Percentiles rank a stretch among this genome's conserved stretches.
Conservation (phyloP, 2,329 filamentous ascomycete species). For the Pyrenophora tritici-repentis region DNA sequence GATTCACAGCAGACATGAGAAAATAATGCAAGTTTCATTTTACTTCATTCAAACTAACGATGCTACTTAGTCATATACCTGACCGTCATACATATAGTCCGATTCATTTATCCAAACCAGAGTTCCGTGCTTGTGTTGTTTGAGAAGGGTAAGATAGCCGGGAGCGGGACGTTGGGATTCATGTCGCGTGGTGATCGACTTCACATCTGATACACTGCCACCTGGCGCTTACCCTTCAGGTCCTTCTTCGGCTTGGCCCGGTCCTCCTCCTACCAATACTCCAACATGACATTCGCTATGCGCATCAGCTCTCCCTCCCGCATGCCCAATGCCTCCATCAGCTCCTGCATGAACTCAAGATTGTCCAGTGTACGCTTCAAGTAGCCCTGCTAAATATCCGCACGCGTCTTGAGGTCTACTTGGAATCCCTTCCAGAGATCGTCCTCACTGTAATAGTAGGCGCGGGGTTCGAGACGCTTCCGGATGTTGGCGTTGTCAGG, state of each 20-base stretch:
- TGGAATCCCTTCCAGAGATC: neutral
- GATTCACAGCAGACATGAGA: too few species aligned
- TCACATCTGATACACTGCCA: too few species aligned
- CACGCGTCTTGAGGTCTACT: neutral
- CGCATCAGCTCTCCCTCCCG: neutral
- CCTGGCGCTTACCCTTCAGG: neutral
- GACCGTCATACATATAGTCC: too few species aligned
- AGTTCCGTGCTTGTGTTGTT: too few species aligned
- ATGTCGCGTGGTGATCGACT: too few species aligned
- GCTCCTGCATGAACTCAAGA: neutral
- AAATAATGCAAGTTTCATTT: too few species aligned
- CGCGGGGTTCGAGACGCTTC: neutral
- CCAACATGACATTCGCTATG: neutral
- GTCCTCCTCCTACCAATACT: neutral
- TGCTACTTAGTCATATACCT: too few species aligned
- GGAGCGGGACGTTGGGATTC: too few species aligned
- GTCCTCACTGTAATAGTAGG: neutral
- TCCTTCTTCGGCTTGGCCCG: neutral
- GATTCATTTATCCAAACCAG: too few species aligned
- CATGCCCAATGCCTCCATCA: neutral
- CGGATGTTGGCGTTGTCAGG: neutral
- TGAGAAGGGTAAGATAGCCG: too few species aligned
- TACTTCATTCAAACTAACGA: too few species aligned
- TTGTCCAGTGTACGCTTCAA: neutral
- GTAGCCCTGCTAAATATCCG: neutral